Base-by-base conservation (phyloP, 495 filamentous ascomycete genomes). In the Podospora pseudocomata region DNA sequence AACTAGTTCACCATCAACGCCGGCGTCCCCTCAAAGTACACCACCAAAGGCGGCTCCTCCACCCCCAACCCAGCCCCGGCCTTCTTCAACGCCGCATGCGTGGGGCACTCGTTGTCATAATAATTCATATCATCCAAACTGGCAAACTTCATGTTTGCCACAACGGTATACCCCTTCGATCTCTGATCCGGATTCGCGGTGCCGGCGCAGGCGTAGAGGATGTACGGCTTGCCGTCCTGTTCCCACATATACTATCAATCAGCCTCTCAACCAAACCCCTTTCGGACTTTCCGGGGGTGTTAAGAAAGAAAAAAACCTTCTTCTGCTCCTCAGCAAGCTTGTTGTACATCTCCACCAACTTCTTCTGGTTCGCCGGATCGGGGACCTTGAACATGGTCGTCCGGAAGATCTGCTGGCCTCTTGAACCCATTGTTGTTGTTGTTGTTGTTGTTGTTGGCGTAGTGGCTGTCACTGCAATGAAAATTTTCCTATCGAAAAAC, bases 141-240 rank as follows among this genome's bases (percentile, higher is more conserved):
- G 5, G 82, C 82, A 69, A 92, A 92, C 56, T 82, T 83, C 63
- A 82, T 84, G 72, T 86, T 83, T 15, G 85, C 83, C 9, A 84
- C 81, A 54, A 92, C 65, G 5, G 85, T 91, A 79, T 79, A 91
- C n/a, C 89, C 90, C 71, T 87, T 80, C 70, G 83, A 84, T 4
- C 87, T 84, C 3, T 82, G 79, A 71, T 91, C 87, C 1, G 79
- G 73, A 69, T 82, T 72, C 4, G 84, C 78, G 16, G 71, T 68
- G 6, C 82, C 82, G 1, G 82, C 86, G 32, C 76, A 74, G 9
- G 83, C 73, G 63, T 72, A 71, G 62, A 86, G 67, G 72, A 92
- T 90, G 74, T 91, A 92, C 1, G 87, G 89, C 69, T 90, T 87
- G 66, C 85, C 86, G 72, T 88, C 84, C 88, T 91, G 11, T 55